phyloP scores from a whole-genome alignment of 352 stramenopile species.

The Elongisporangium anandrum region DNA sequence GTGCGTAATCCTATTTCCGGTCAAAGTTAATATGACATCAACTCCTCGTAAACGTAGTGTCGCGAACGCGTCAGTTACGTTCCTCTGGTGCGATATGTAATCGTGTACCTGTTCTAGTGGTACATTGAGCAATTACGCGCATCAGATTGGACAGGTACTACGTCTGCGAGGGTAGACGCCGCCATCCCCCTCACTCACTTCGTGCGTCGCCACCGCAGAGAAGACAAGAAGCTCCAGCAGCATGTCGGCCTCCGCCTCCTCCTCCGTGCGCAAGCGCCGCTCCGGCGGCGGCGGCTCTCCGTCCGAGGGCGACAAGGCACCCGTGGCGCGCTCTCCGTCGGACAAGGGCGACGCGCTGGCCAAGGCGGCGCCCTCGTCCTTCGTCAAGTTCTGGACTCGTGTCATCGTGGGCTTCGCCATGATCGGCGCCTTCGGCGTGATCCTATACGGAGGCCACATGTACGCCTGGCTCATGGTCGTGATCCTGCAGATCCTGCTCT shows the following conservation, averaged over 20 bases:
- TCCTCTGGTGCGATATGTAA: neutral
- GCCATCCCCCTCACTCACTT: neutral
- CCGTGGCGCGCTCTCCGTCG: constrained; percentile 7
- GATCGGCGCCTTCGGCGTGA: constrained; percentile 64
- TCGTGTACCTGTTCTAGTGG: neutral
- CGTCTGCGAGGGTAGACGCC: neutral
- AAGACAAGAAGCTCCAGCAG: neutral
- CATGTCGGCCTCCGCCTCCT: neutral
- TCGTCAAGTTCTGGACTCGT: constrained; percentile 70
- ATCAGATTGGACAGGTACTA: neutral
- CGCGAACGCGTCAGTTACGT: neutral
- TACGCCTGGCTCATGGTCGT: constrained; percentile 84
- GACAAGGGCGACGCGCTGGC: constrained; percentile 25
- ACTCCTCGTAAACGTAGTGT: neutral
- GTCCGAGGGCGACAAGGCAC: constrained; percentile 10
- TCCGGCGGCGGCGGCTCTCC: constrained; percentile 3
- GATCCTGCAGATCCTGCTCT: constrained; percentile 87
- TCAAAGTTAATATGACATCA: neutral
- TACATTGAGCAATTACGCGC: neutral
- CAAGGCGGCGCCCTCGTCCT: constrained; percentile 13
- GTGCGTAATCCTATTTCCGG: neutral
- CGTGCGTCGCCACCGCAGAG: neutral
- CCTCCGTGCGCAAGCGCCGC: constrained; percentile 37
- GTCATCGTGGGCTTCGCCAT: constrained; percentile 72
- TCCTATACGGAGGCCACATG: constrained; percentile 79